Conservation (phyloP, 768 basidiomycete genomes). For the Nevesoporus exiguus region DNA sequence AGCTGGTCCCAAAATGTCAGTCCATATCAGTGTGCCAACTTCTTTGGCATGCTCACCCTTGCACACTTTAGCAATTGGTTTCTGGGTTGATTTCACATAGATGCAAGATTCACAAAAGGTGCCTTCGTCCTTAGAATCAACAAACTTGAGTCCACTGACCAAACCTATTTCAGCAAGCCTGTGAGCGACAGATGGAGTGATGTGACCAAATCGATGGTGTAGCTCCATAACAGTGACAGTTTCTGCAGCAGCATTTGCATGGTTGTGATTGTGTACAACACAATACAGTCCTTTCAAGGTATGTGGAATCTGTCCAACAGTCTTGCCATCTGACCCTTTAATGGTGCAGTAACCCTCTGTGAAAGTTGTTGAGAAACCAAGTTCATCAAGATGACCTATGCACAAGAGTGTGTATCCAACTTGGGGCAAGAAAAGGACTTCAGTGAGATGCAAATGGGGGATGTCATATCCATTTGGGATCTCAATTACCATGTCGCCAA, state of each 20-base stretch:
- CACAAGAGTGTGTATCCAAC: neutral
- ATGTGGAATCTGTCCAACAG: neutral
- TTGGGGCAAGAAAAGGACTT: neutral
- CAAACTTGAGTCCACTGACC: neutral
- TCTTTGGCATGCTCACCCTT: neutral
- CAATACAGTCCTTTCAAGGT: neutral
- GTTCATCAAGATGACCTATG: neutral
- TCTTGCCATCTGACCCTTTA: neutral
- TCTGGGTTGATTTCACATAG: neutral
- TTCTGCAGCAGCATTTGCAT: neutral
- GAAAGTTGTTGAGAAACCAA: neutral
- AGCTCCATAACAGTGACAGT: neutral
- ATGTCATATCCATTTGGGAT: neutral
- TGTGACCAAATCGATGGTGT: neutral
- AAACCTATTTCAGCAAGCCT: neutral
- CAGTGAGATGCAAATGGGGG: neutral
- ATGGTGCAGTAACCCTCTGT: neutral
- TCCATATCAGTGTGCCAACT: neutral
- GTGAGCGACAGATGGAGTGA: neutral
- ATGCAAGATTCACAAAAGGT: neutral
- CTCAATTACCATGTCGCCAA: neutral
- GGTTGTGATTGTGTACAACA: neutral
- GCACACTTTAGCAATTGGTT: neutral
- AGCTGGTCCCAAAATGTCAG: neutral
- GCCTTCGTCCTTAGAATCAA: accelerated